phyloP scores from a whole-genome alignment of 1,284 basidiomycete genomes.

The Mycena citricolor region DNA sequence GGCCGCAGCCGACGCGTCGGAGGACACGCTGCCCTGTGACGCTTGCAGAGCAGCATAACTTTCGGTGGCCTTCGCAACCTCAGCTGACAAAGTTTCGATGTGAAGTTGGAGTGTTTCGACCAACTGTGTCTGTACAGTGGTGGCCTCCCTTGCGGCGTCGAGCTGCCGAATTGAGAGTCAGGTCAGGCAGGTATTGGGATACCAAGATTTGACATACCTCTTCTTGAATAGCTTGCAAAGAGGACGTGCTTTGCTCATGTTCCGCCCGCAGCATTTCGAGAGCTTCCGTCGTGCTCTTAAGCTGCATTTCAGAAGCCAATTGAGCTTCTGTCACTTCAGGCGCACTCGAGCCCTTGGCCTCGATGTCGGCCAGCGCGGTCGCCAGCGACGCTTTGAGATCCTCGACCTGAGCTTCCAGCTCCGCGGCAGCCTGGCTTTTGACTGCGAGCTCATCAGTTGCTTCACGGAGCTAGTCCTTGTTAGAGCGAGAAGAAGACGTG shows the following conservation, averaged over 20 bases:
- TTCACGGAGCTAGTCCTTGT: conserved; percentile 52
- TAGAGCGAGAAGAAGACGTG: conserved; percentile 23
- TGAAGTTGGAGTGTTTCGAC: conserved; percentile 52
- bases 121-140: conserved; percentile 42
- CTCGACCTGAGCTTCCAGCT: conserved; percentile 52
- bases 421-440: conserved; percentile 48
- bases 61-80: conserved; percentile 51
- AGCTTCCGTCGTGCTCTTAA: conserved; percentile 43
- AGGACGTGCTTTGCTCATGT: conserved; percentile 36
- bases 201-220: conserved; percentile 47
- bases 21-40: conserved; percentile 44
- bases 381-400: conserved; percentile 53
- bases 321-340: conserved; percentile 52
- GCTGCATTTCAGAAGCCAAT: conserved; percentile 45
- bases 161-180: conserved; percentile 41
- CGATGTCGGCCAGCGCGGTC: conserved; percentile 45
- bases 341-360: conserved; percentile 43
- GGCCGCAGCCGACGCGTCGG: conserved; percentile 48
- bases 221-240: conserved; percentile 41
- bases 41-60: conserved; percentile 53
- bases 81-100: conserved; percentile 48
- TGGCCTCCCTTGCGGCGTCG: conserved; percentile 43
- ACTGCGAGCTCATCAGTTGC: conserved; percentile 49
- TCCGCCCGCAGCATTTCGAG: conserved; percentile 44
- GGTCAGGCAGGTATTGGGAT: conserved; percentile 6